Evolutionary conservation across 2,329 filamentous ascomycete species (phyloP).

Genomic region (Aspergillus floridensis): DNA sequence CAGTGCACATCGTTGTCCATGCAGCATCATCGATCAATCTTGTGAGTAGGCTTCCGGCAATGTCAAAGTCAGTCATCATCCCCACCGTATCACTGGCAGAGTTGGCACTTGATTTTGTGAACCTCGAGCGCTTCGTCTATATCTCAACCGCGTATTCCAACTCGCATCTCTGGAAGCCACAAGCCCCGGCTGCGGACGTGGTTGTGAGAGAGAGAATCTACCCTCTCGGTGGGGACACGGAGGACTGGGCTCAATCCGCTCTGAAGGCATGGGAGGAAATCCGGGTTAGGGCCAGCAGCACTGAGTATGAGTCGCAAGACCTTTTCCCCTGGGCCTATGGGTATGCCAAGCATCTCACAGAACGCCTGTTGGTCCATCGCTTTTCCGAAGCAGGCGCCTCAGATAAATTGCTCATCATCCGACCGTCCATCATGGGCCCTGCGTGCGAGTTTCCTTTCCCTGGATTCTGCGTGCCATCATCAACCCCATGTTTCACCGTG

Average conservation of each 20-base stretch:
- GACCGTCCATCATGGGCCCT: constrained; percentile 14
- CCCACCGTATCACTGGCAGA: too few relatives aligned
- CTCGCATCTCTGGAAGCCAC: too few relatives aligned
- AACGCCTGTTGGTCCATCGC: constrained; percentile 1
- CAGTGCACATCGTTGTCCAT: too few relatives aligned
- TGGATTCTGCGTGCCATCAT: constrained; percentile 8
- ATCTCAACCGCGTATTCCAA: too few relatives aligned
- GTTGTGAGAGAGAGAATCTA: too few relatives aligned
- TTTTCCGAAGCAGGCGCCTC: background rate
- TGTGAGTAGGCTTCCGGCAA: too few relatives aligned
- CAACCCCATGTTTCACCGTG: constrained; percentile 3
- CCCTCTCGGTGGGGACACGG: background rate
- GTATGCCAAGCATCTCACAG: constrained; percentile 18
- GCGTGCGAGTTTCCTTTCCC: constrained; percentile 10
- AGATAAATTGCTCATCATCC: constrained; percentile 14
- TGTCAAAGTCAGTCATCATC: too few relatives aligned
- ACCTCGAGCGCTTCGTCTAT: too few relatives aligned
- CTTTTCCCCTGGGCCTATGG: constrained; percentile 17
- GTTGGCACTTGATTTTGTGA: too few relatives aligned
- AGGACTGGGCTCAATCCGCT: background rate
- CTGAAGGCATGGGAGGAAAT: constrained; percentile 4
- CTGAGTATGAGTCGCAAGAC: background rate
- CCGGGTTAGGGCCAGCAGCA: constrained; percentile 2
- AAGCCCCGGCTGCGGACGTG: too few relatives aligned
- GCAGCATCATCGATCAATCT: too few relatives aligned